Evolutionary conservation across 441 rosid species (phyloP).

Genomic region (Biscutella auriculata): DNA sequence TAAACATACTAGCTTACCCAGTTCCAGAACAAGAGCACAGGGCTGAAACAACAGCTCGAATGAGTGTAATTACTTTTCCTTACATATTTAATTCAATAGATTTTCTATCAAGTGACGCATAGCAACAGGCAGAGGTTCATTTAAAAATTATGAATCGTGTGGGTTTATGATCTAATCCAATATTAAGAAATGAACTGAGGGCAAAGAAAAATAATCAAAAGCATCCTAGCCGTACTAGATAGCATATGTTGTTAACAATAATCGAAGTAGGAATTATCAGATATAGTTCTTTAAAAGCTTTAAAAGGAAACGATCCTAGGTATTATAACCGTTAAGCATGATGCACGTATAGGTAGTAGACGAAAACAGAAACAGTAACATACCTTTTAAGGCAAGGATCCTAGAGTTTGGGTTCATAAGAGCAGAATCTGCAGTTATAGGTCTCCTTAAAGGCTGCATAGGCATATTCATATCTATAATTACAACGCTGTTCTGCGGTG

Average conservation of each 20-base stretch:
- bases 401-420: conserved; percentile 89
- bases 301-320: conserved; percentile 8
- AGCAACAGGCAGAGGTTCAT: neutral
- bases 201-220: neutral
- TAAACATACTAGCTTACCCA: neutral
- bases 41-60: neutral
- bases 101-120: neutral
- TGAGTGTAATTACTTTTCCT: neutral
- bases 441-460: conserved; percentile 87
- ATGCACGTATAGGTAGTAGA: neutral
- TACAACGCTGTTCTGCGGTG: conserved; percentile 95
- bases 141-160: neutral
- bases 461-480: conserved; percentile 92
- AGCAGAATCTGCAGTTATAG: conserved; percentile 96
- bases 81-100: neutral
- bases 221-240: neutral
- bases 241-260: neutral
- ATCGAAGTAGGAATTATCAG: neutral
- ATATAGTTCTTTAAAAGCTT: neutral
- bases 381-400: conserved; percentile 90
- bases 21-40: neutral
- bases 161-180: too few relatives aligned
- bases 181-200: too few relatives aligned
- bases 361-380: conserved; percentile 1
- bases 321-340: neutral